A percentile compares a stretch with the other conserved stretches of the same genome.
Conservation (phyloP, 2,329 filamentous ascomycete genomes). For the Pseudogymnoascus sp. region DNA sequence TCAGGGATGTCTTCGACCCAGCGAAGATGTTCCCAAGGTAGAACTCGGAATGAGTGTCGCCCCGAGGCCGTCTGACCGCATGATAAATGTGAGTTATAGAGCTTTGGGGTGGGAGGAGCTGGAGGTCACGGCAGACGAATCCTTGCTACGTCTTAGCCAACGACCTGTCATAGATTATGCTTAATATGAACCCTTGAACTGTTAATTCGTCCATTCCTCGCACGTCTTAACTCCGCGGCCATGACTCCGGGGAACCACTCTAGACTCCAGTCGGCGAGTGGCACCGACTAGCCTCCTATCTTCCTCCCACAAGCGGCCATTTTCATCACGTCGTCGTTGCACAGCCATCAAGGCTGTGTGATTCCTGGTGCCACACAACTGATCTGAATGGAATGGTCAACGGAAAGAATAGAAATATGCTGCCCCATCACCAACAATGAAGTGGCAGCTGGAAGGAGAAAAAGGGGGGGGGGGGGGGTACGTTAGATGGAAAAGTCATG, state of each 20-base stretch:
- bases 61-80: slow-evolving; percentile 2
- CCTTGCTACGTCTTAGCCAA: background rate
- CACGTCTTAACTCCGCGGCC: background rate
- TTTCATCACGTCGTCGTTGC: background rate
- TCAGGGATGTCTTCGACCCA: slow-evolving; percentile 40
- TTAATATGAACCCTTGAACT: slow-evolving; percentile 5
- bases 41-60: background rate
- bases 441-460: background rate
- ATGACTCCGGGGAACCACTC: background rate
- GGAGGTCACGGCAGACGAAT: background rate
- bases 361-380: background rate
- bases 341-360: background rate
- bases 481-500: background rate
- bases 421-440: background rate
- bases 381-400: background rate
- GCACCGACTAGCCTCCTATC: background rate
- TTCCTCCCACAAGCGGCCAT: background rate
- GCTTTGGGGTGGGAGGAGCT: background rate
- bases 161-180: slow-evolving; percentile 8
- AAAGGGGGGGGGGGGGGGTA: background rate
- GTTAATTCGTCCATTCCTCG: background rate
- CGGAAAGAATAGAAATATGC: background rate
- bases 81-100: background rate
- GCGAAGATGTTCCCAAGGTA: slow-evolving; percentile 33
- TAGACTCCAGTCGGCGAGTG: background rate